phyloP scores from a whole-genome alignment of 345 rosid species.

The Durio zibethinus region DNA sequence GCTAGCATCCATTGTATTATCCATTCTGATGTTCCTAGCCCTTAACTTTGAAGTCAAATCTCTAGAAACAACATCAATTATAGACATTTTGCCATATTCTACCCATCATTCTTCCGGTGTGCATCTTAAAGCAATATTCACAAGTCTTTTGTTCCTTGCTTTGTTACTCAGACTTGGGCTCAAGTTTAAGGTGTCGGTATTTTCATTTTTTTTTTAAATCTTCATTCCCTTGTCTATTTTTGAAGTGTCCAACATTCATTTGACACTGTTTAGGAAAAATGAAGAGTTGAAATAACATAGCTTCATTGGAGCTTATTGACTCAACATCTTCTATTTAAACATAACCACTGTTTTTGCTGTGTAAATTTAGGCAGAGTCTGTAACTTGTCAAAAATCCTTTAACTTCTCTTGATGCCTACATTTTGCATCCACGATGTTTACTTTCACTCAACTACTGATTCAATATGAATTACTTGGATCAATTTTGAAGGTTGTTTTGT shows the following conservation, averaged over 20 bases:
- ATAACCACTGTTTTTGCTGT: background rate
- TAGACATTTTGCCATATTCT: background rate
- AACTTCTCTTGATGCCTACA: background rate
- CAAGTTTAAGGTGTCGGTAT: background rate
- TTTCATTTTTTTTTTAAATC: background rate
- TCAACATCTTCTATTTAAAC: background rate
- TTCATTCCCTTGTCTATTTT: background rate
- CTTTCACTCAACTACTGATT: background rate
- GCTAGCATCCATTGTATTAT: background rate
- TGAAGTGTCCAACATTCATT: background rate
- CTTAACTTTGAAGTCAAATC: background rate
- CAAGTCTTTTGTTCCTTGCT: background rate
- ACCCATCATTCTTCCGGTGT: background rate
- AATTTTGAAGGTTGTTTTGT: constrained; percentile 1
- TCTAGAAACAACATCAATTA: background rate
- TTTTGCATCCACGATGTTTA: background rate
- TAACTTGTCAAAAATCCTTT: background rate
- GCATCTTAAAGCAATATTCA: background rate
- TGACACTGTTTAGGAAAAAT: background rate
- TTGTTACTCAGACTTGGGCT: background rate
- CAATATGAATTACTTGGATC: background rate
- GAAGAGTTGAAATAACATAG: background rate
- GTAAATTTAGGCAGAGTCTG: background rate
- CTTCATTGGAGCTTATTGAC: background rate
- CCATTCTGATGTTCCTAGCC: background rate